Base-by-base conservation (phyloP, 2,329 filamentous ascomycete species). In the Graphilbum sp. region DNA sequence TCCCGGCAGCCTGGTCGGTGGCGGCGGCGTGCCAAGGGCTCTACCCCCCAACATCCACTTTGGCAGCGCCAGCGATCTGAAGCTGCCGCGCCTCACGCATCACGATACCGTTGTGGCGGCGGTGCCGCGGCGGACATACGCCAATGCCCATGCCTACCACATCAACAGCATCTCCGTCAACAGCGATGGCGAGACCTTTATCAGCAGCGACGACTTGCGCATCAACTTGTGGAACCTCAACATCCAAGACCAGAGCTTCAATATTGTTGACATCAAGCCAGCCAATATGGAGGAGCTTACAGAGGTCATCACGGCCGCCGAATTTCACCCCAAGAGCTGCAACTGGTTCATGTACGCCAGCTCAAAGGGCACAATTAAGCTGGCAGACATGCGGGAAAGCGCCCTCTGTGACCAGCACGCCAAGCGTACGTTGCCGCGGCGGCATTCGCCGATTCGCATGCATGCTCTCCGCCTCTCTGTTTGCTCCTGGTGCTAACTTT, bases 91-190 rank as follows among this genome's bases (percentile, higher is more conserved):
- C 49, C 75, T 98, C 58, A 96, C 90, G 52, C 88, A 96, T 55
- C 90, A 98, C 57, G 90, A 98, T 58, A 98, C 90, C 18, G 90
- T 98, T 41, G 88, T 98, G 45, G 90, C 90, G 31, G 90, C 90
- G 29, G 88, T 96, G 29, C 90, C 90, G 35, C 79, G 90, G 50
- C 81, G 88, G 61, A 95, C 88, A 30, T 98, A 96, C 58, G 87
- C 90, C 50, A 98, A 98, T 56, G 90, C 90, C 37, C 90, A 98
- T 58, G 90, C 90, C 48, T 98, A 98, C 58, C 90, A 98, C 62
- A 96, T 98, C 72, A 98, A 98, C 67, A 96, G 90, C 67, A 98
- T 98, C 59, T 96, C 90, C n/a, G 90, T 96, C 52, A 98, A 98
- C 67, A 96, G 88, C 56, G 90, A 98, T 57, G 90, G 88, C 41